Evolutionary conservation across 2,329 filamentous ascomycete genomes (phyloP).

Genomic region (Daldinia sp.): DNA sequence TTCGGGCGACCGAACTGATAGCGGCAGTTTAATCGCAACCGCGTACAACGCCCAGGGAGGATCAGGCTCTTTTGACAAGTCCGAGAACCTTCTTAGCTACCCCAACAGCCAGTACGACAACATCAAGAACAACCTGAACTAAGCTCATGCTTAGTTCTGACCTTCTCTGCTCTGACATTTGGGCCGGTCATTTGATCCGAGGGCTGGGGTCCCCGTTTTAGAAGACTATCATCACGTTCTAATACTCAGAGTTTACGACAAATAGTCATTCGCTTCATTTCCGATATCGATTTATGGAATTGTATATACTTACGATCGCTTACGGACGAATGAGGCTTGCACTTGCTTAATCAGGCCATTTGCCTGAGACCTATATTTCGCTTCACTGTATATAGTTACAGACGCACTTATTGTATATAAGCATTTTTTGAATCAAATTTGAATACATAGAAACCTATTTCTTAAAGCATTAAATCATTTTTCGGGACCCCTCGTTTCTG

Average conservation of each 20-base stretch:
- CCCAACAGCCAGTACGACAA: slow-evolving; percentile 49
- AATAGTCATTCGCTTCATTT: slow-evolving; percentile 26
- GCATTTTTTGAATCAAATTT: neutral
- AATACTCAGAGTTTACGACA: neutral
- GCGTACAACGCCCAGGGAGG: slow-evolving; percentile 48
- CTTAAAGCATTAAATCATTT: neutral
- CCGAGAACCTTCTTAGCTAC: slow-evolving; percentile 49
- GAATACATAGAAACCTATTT: neutral
- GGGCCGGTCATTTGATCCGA: slow-evolving; percentile 36
- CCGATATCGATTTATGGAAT: slow-evolving; percentile 19
- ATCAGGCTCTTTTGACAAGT: slow-evolving; percentile 41
- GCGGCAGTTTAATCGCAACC: slow-evolving; percentile 69
- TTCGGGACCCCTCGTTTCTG: neutral
- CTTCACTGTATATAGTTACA: slow-evolving; percentile 37
- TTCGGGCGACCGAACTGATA: slow-evolving; percentile 72
- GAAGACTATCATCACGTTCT: slow-evolving; percentile 21
- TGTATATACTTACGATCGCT: slow-evolving; percentile 17
- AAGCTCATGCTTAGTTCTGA: neutral
- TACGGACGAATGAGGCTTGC: neutral
- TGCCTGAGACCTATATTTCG: slow-evolving; percentile 8
- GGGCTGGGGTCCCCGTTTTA: slow-evolving; percentile 38
- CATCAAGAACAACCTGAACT: slow-evolving; percentile 47
- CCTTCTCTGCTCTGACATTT: neutral
- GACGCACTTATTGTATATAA: slow-evolving; percentile 25
- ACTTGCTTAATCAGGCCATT: neutral